Evolutionary conservation across 108 stramenopile species (phyloP).

Genomic region (Seminavis robusta): DNA sequence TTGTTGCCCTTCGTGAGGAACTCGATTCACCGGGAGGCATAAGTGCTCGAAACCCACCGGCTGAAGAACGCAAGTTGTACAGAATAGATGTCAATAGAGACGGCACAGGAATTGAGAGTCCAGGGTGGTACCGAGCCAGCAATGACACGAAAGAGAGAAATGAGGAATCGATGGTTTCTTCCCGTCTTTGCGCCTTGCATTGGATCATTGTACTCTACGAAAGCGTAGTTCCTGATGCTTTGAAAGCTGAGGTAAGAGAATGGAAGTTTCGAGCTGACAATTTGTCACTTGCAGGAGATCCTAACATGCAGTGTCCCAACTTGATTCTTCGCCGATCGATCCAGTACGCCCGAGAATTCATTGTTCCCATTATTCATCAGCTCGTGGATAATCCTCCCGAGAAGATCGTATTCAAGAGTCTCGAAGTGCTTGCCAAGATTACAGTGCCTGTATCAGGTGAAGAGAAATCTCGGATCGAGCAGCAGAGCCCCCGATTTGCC

Average conservation of each 20-base stretch:
- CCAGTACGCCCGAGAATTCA: conserved; percentile 78
- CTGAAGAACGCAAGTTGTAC: conserved; percentile 74
- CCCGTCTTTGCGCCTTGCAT: conserved; percentile 78
- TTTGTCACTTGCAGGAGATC: background rate
- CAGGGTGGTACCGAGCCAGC: conserved; percentile 80
- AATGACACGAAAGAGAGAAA: conserved; percentile 39
- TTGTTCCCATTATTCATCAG: conserved; percentile 80
- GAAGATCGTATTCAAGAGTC: conserved; percentile 76
- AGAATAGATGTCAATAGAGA: conserved; percentile 83
- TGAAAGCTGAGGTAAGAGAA: conserved; percentile 77
- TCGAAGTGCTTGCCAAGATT: conserved; percentile 81
- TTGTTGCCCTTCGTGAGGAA: conserved; percentile 80
- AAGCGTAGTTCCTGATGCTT: conserved; percentile 72
- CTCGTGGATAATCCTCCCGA: conserved; percentile 78
- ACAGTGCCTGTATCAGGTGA: conserved; percentile 70
- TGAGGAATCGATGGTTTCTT: conserved; percentile 60
- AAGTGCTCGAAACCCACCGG: conserved; percentile 68
- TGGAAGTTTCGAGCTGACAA: background rate
- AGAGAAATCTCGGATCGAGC: conserved; percentile 11
- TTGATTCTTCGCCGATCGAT: no score
- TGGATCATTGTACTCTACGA: conserved; percentile 87
- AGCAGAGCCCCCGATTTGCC: no score
- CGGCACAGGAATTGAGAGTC: conserved; percentile 79
- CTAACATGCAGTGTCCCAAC: background rate
- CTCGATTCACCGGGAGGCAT: conserved; percentile 81